Percentiles rank a stretch among this genome's conserved stretches.
Conservation (phyloP, 2,329 filamentous ascomycete species). For the Fusarium tanahbumbuense region DNA sequence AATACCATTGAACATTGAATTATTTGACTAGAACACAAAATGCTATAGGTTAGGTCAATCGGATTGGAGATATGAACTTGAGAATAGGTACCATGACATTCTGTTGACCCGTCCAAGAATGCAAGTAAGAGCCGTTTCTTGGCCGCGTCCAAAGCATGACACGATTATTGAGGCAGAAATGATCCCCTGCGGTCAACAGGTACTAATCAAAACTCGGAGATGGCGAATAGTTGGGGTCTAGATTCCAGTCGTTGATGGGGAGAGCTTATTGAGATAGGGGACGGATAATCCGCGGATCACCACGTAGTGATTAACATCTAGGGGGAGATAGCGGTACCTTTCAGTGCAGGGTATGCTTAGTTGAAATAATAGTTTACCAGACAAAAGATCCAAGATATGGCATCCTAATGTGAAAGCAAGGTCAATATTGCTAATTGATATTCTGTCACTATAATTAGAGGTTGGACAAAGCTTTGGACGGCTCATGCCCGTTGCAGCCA, state of each 20-base stretch:
- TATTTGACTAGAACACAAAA: not conserved
- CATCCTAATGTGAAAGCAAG: too few species aligned
- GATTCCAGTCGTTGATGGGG: conserved; percentile 36
- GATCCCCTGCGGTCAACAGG: conserved; percentile 9
- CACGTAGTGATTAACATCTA: conserved; percentile 23
- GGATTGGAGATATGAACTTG: not conserved
- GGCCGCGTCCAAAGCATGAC: not conserved
- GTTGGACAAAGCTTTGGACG: not conserved
- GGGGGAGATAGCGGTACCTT: conserved; percentile 4
- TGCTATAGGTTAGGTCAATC: conserved; percentile 2
- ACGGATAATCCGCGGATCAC: conserved; percentile 34
- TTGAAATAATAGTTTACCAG: conserved; percentile 3
- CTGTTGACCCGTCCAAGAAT: conserved; percentile 10
- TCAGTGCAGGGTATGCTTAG: conserved; percentile 3
- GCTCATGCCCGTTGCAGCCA: not conserved
- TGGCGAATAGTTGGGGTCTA: conserved; percentile 20
- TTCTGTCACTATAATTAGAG: not conserved
- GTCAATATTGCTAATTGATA: not conserved
- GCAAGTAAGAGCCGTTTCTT: not conserved
- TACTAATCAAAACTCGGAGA: conserved; percentile 11
- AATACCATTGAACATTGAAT: conserved; percentile 17
- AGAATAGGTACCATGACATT: not conserved
- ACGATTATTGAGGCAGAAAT: not conserved
- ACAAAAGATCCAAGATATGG: not conserved
- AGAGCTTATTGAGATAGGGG: conserved; percentile 10